Base-by-base conservation (phyloP, 2,329 filamentous ascomycete species). In the Cylindrodendrum hubeiense region DNA sequence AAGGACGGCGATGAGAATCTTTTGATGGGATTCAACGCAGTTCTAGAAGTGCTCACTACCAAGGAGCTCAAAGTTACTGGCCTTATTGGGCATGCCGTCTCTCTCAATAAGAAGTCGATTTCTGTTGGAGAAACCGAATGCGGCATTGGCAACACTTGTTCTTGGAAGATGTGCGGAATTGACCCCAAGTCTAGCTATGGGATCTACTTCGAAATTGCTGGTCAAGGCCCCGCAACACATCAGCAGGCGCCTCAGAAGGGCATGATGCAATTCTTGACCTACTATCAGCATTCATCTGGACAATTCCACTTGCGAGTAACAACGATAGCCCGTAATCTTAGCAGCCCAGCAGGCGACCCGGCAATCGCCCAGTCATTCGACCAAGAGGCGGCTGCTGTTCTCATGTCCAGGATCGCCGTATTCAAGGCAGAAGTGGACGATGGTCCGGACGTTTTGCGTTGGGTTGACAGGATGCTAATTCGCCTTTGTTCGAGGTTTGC, bases 91-190 rank as follows among this genome's bases (percentile, higher is more conserved):
- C 96, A 99, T 79, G 96, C 95, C 0, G 91, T 99, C 50, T 98
- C 95, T 3, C 85, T 98, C 73, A 98, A 98, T 85, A 99, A 98
- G 83, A 99, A 99, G 79, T 98, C 96, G 0, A 92, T 93, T 9
- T 97, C 94, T 2, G 96, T 99, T 13, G 96, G 96, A 57, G 96
- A 99, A 83, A 98, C 96, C 0, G 96, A 99, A 79, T 98, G 95
- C 75, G 96, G 96, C 76, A 98, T 99, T 74, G 96, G 96, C 70
- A 98, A 98, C 78, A 99, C 96, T 1, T 98, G 95, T 81, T 95
- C 95, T 3, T 99, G 96, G 96, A 99, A 99, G 83, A 98, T 99
- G 95, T 98, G 96, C 76, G 95, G 94, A 71, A 98, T 99, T 71
- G 95, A 98, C 74, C 96, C 96, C 12, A 92, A 90, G 60, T 90